Conservation (phyloP, 1,284 basidiomycete genomes). For the Ceratobasidium sp. region DNA sequence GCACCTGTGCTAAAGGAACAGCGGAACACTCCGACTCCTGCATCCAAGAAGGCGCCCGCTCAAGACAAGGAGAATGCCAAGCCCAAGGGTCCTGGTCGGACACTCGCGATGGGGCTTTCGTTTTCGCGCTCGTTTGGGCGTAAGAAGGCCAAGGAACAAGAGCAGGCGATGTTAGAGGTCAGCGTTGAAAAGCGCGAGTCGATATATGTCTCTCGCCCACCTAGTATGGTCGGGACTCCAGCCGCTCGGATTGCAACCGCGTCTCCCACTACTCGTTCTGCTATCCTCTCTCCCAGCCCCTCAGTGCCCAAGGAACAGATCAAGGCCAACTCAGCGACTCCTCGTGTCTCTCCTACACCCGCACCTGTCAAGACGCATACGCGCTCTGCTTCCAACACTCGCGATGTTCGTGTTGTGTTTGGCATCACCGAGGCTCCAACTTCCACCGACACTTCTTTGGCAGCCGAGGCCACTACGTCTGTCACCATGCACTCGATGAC, state of each 20-base stretch:
- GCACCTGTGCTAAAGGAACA: constrained; percentile 27
- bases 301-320: background rate
- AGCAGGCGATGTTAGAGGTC: background rate
- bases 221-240: background rate
- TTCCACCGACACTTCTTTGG: background rate
- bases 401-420: constrained; percentile 32
- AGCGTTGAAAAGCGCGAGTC: constrained; percentile 22
- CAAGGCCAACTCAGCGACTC: background rate
- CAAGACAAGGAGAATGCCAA: constrained; percentile 43
- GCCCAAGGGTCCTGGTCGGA: constrained; percentile 21
- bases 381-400: constrained; percentile 7
- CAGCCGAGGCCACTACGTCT: background rate
- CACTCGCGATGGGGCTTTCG: constrained; percentile 30
- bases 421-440: background rate
- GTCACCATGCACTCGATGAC: background rate
- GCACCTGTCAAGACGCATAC: background rate
- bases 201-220: constrained; percentile 26
- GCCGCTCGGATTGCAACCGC: too few relatives aligned
- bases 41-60: constrained; percentile 31
- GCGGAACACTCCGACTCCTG: constrained; percentile 10
- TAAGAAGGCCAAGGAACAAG: constrained; percentile 31
- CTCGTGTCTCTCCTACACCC: constrained; percentile 19
- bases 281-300: background rate
- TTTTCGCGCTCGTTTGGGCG: constrained; percentile 39
- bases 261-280: background rate